Conservation (phyloP, 139 green algal genomes). For the Nannochloris sp. region DNA sequence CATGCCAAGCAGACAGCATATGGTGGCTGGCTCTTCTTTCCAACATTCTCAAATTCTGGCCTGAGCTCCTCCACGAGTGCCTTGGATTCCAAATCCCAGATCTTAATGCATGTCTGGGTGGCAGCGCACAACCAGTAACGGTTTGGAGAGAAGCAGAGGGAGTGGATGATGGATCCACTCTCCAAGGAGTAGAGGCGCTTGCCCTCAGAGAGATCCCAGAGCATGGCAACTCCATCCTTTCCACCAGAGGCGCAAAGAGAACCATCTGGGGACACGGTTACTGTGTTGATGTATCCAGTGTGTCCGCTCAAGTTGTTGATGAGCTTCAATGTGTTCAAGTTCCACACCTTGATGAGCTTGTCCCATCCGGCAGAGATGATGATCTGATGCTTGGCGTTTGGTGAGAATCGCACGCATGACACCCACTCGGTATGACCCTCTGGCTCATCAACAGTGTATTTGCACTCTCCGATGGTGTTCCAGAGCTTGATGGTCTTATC, state of each 20-base stretch:
- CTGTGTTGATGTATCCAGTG: conserved; percentile 91
- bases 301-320: conserved; percentile 93
- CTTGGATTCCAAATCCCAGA: conserved; percentile 97
- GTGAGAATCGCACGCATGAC: conserved; percentile 97
- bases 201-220: conserved; percentile 98
- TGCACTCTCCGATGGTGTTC: conserved; percentile 99
- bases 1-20: conserved; percentile 94
- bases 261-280: conserved; percentile 97
- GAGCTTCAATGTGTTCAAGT: conserved; percentile 98
- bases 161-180: conserved; percentile 95
- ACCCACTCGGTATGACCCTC: conserved; percentile 97
- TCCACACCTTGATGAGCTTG: conserved; percentile 98
- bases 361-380: conserved; percentile 98
- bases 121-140: conserved; percentile 98
- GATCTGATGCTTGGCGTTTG: conserved; percentile 87
- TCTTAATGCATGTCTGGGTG: conserved; percentile 85
- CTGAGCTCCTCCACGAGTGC: conserved; percentile 85
- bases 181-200: conserved; percentile 98
- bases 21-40: conserved; percentile 46
- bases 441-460: conserved; percentile 94
- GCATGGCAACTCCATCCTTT: conserved; percentile 97
- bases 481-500: conserved; percentile 98
- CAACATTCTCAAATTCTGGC: conserved; percentile 53
- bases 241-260: conserved; percentile 96
- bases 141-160: conserved; percentile 97